Percentiles rank a stretch among this genome's conserved stretches.
Evolutionary conservation across 2,329 filamentous ascomycete species (phyloP).

Genomic region (Cytospora piceicola): DNA sequence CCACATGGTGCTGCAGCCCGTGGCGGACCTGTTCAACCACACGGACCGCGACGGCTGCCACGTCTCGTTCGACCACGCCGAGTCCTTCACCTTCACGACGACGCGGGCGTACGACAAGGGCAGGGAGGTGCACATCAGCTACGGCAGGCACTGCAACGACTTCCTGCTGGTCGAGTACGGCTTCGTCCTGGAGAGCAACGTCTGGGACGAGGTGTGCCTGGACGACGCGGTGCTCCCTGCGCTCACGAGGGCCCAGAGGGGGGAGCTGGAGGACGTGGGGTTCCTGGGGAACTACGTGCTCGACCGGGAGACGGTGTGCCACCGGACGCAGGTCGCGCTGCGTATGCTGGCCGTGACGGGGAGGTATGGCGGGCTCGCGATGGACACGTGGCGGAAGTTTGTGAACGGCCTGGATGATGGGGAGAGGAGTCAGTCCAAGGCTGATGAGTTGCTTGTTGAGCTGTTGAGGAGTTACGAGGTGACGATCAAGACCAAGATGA

Average conservation of each 20-base stretch:
- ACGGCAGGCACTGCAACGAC: conserved; percentile 73
- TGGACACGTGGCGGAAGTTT: conserved; percentile 50
- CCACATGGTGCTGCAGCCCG: conserved; percentile 70
- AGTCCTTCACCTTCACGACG: conserved; percentile 60
- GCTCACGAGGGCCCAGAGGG: conserved; percentile 42
- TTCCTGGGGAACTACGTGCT: conserved; percentile 58
- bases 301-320: conserved; percentile 55
- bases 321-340: conserved; percentile 59
- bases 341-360: conserved; percentile 40
- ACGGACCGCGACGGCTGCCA: conserved; percentile 51
- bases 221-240: conserved; percentile 51
- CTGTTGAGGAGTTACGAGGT: conserved; percentile 45
- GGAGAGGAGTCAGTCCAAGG: conserved; percentile 45
- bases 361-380: conserved; percentile 33
- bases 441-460: conserved; percentile 44
- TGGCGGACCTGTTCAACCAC: conserved; percentile 74
- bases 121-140: conserved; percentile 71
- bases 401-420: conserved; percentile 52
- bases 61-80: conserved; percentile 50
- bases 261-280: conserved; percentile 47
- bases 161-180: conserved; percentile 72
- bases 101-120: conserved; percentile 54
- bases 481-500: conserved; percentile 40
- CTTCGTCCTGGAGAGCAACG: conserved; percentile 51
- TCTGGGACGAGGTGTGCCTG: conserved; percentile 55